A percentile compares a stretch with the other conserved stretches of the same genome.
Evolutionary conservation across 805 yeast species (phyloP).

Genomic region (Ogataea dorogensis): DNA sequence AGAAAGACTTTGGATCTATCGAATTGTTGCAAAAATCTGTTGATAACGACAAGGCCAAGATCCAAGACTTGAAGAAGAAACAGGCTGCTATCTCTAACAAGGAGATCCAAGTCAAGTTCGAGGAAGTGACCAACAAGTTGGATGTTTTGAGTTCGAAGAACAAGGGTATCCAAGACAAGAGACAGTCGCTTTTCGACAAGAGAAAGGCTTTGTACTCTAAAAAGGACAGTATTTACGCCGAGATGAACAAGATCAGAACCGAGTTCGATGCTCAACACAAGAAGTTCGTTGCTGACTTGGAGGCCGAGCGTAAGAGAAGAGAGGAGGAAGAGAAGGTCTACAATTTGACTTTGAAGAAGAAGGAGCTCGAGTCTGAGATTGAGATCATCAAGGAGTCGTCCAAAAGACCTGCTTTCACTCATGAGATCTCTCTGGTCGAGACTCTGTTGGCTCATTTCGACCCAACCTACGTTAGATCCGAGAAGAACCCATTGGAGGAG

Average conservation of each 20-base stretch:
- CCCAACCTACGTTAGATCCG: slow-evolving; percentile 68
- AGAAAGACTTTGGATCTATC: slow-evolving; percentile 71
- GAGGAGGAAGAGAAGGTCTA: slow-evolving; percentile 62
- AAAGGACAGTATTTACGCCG: slow-evolving; percentile 65
- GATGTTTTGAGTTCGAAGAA: slow-evolving; percentile 60
- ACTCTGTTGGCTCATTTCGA: slow-evolving; percentile 71
- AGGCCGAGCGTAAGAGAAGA: slow-evolving; percentile 66
- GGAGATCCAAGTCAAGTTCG: slow-evolving; percentile 68
- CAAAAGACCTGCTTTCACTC: slow-evolving; percentile 74
- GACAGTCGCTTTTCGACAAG: slow-evolving; percentile 59
- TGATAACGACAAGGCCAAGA: slow-evolving; percentile 74
- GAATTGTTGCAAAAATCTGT: slow-evolving; percentile 75
- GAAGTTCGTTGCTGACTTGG: slow-evolving; percentile 65
- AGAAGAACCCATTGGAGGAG: slow-evolving; percentile 21
- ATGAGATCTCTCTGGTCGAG: slow-evolving; percentile 76
- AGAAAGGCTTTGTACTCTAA: slow-evolving; percentile 66
- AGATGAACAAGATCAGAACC: slow-evolving; percentile 64
- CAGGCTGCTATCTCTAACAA: slow-evolving; percentile 55
- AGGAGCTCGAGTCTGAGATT: slow-evolving; percentile 52
- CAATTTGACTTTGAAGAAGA: slow-evolving; percentile 51
- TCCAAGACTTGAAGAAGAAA: slow-evolving; percentile 69
- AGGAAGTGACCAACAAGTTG: slow-evolving; percentile 64
- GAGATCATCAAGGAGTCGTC: slow-evolving; percentile 73
- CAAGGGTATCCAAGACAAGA: slow-evolving; percentile 63
- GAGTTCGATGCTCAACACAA: slow-evolving; percentile 76